phyloP scores from a whole-genome alignment of 352 stramenopile species.

The Phytophthora chlamydospora region DNA sequence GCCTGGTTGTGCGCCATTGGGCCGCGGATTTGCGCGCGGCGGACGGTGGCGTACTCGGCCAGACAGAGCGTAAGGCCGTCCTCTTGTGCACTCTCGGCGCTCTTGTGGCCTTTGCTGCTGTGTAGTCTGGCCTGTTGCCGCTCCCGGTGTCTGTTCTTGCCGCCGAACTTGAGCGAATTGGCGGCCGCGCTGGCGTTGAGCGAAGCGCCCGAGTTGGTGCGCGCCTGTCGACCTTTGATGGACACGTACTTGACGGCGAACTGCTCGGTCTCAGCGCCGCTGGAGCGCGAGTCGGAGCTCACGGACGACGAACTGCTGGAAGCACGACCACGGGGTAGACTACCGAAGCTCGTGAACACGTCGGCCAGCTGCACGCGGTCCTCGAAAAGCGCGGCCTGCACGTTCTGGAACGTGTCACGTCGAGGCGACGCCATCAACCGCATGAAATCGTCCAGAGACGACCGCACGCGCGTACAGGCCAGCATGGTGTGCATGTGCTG shows the following conservation, averaged over 20 bases:
- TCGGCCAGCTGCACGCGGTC: conserved; percentile 62
- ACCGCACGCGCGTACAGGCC: conserved; percentile 57
- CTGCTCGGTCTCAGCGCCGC: conserved; percentile 38
- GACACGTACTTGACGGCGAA: conserved; percentile 67
- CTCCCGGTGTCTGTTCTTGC: conserved; percentile 35
- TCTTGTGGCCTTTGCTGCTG: conserved; percentile 7
- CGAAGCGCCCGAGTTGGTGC: conserved; percentile 22
- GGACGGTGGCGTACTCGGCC: conserved; percentile 71
- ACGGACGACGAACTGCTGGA: conserved; percentile 28
- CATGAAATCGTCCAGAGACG: conserved; percentile 76
- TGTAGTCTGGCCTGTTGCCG: conserved; percentile 19
- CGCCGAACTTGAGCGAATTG: conserved; percentile 53
- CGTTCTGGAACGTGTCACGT: conserved; percentile 60
- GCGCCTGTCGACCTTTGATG: conserved; percentile 34
- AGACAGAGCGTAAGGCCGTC: conserved; percentile 56
- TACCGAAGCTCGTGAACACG: conserved; percentile 66
- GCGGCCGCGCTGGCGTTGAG: conserved; percentile 23
- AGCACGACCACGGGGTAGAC: conserved; percentile 10
- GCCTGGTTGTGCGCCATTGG: conserved; percentile 35
- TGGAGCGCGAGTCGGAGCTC: conserved; percentile 29
- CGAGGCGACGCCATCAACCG: conserved; percentile 47
- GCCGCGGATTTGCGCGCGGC: conserved; percentile 43
- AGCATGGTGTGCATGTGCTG: conserved; percentile 61
- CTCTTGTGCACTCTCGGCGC: conserved; percentile 23
- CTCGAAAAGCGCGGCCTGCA: conserved; percentile 63